Conservation (phyloP, 202 grass and related monocot species). For the Musa balbisiana region DNA sequence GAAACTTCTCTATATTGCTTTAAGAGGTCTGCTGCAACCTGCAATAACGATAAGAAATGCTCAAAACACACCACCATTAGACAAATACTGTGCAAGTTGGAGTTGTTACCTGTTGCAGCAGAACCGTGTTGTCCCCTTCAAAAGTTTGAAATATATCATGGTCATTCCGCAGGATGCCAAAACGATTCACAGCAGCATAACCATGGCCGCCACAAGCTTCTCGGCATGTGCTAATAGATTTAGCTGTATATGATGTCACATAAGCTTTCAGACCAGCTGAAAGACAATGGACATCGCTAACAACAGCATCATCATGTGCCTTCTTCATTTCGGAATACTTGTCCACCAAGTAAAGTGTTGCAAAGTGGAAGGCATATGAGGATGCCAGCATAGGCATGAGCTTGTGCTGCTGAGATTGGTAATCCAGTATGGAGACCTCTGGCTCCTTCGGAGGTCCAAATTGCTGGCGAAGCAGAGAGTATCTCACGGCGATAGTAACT, state of each 20-base stretch:
- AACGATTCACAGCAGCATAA: constrained; percentile 91
- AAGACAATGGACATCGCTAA: constrained; percentile 72
- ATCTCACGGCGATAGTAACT: constrained; percentile 79
- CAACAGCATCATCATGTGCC: constrained; percentile 62
- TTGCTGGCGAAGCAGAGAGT: constrained; percentile 89
- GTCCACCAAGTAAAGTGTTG: constrained; percentile 53
- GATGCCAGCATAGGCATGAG: constrained; percentile 97
- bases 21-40: constrained; percentile 85
- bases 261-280: constrained; percentile 92
- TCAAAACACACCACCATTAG: neutral
- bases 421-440: constrained; percentile 85
- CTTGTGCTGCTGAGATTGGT: constrained; percentile 92
- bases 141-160: constrained; percentile 99
- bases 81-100: neutral
- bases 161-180: constrained; percentile 77
- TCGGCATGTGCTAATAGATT: constrained; percentile 72
- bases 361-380: constrained; percentile 89
- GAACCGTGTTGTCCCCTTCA: constrained; percentile 97
- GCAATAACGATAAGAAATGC: constrained; percentile 18
- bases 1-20: constrained; percentile 92
- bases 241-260: constrained; percentile 90
- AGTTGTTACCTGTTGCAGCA: constrained; percentile 75
- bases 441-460: constrained; percentile 85
- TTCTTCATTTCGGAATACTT: constrained; percentile 94
- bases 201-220: constrained; percentile 94